These are phyloP conservation scores for Emmonsiellopsis sp. DNA, from an alignment of 2,329 filamentous ascomycete genomes.

Conservation along the genomic window DNA sequence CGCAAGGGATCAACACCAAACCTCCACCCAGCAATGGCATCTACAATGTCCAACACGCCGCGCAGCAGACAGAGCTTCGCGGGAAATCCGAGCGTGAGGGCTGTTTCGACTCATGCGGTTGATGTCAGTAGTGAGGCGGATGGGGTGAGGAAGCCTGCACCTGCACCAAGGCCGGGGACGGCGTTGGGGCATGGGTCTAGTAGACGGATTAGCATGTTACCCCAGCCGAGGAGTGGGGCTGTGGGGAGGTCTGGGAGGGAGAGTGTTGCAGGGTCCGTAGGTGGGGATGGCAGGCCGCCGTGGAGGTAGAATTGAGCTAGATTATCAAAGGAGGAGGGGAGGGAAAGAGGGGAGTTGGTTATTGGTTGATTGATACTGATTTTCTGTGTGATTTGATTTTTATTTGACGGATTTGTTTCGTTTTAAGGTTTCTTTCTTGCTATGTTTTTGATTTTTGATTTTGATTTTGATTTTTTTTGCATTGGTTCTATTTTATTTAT, in stretches of 20 bases:
- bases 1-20: constrained; percentile 17
- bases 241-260: constrained; percentile 20
- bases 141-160: constrained; percentile 1
- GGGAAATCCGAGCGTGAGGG: constrained; percentile 18
- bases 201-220: constrained; percentile 33
- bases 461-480: no score
- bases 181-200: constrained; percentile 29
- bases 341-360: no score
- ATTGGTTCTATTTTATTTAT: no score
- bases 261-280: constrained; percentile 16
- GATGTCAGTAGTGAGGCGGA: not conserved
- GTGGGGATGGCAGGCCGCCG: constrained; percentile 25
- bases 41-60: constrained; percentile 19
- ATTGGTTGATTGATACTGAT: no score
- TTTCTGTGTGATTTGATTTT: no score
- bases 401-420: no score
- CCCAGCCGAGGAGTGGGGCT: constrained; percentile 11
- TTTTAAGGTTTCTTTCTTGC: no score
- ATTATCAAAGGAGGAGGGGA: no score
- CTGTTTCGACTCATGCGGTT: constrained; percentile 1
- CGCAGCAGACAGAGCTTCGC: constrained; percentile 33
- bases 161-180: constrained; percentile 25
- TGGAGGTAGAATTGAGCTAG: constrained; percentile 24
- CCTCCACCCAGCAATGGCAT: constrained; percentile 3
- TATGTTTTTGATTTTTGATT: no score